Conservation (phyloP, 1,284 basidiomycete genomes). For the Violaceomyces palustris region DNA sequence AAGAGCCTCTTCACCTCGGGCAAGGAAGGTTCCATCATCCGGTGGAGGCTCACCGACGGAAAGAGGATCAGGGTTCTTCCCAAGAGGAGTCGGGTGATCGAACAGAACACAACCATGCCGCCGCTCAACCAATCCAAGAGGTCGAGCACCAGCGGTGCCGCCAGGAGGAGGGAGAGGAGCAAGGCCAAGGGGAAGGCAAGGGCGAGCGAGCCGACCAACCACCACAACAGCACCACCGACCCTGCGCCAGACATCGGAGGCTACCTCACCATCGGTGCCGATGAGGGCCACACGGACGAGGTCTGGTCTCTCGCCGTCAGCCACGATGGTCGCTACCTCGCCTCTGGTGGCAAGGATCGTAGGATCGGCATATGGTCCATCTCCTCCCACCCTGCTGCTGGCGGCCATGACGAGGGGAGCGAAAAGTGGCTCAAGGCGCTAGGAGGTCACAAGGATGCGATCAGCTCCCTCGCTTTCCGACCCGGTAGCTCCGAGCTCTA, state of each 20-base stretch:
- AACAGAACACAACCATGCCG: no score
- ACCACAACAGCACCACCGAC: conserved; percentile 4
- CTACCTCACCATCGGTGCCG: conserved; percentile 50
- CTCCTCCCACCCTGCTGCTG: not conserved
- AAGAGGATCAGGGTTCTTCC: conserved; percentile 33
- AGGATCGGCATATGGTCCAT: conserved; percentile 49
- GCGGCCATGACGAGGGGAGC: not conserved
- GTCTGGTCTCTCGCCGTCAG: conserved; percentile 77
- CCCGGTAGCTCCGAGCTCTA: conserved; percentile 69
- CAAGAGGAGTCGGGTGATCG: conserved; percentile 6
- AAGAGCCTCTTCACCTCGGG: conserved; percentile 58
- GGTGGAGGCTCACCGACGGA: conserved; percentile 48
- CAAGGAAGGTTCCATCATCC: conserved; percentile 46
- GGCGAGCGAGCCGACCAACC: not conserved
- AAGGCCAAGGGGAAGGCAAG: conserved; percentile 1
- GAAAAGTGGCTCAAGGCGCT: conserved; percentile 68
- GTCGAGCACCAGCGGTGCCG: conserved; percentile 26
- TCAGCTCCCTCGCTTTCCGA: conserved; percentile 72
- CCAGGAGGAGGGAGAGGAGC: conserved; percentile 15
- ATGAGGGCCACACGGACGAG: conserved; percentile 75
- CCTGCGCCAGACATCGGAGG: conserved; percentile 1
- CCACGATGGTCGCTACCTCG: conserved; percentile 76
- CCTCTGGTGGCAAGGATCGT: conserved; percentile 78
- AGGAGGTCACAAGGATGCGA: conserved; percentile 44
- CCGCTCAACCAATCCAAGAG: not conserved